Evolutionary conservation across 225 moss, liverwort and hornwort genomes (phyloP), one percentile per base, ranked within the genome.

Genomic region (Lunularia cruciata): DNA sequence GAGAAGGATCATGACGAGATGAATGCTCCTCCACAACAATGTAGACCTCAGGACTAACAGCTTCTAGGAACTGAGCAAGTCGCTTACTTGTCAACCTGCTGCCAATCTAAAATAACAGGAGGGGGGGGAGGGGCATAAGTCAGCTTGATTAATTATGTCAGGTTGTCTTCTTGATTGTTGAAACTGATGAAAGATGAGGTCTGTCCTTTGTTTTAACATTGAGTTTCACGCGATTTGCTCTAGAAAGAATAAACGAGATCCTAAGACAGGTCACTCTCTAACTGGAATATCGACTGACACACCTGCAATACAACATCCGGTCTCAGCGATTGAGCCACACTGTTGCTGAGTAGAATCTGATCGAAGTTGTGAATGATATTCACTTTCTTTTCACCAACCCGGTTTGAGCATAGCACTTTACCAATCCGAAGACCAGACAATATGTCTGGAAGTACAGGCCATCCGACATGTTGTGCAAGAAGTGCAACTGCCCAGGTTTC

Each of bases 261-360:
- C 20, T 12, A 32, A 28, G 18, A 3, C 30, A 18, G 26, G 26
- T 25, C 30, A 15, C 5, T 57, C 11, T 32, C 31, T 57, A 15
- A 1, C 8, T 60, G 25, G 12, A 26, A 65, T n/a, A 65, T 18
- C 15, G 26, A 20, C 27, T 45, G 35, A 51, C 42, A 48, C 68
- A 98, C 96, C 92, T 98, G 98, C 68, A 98, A 54, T 54, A 98
- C 84, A 22, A 98, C 93, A 78, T 98, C 93, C 47, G 93, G 88
- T 60, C 79, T 72, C 36, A 87, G 84, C 19, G 86, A 79, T 47
- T 86, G 80, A 62, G 78, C 73, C 58, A 85, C 83, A 30, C 65
- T 36, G 54, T 67, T 79, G 82, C 89, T 98, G 75, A 98, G 77
- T 37, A 98, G 83, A 28, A 98, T 74, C 75, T 93, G 98, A 81